phyloP scores from a whole-genome alignment of 306 rosid species.

The Vachellia pachyceras region DNA sequence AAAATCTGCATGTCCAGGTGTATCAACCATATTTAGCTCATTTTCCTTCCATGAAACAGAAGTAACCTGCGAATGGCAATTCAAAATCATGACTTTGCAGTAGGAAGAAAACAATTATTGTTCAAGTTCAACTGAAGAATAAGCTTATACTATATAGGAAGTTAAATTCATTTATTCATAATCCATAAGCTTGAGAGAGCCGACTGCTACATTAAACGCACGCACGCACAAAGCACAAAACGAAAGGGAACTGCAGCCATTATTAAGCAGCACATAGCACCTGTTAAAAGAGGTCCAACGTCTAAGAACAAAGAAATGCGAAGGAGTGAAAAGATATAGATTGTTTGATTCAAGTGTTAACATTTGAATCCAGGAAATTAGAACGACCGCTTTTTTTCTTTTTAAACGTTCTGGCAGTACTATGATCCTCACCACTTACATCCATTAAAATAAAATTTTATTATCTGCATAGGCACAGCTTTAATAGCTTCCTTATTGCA shows the following conservation, averaged over 20 bases:
- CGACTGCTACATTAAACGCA: background rate
- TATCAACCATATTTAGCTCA: conserved; percentile 96
- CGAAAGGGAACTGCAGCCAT: background rate
- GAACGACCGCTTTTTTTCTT: background rate
- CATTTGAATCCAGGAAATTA: background rate
- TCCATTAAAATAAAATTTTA: background rate
- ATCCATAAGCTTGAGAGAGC: background rate
- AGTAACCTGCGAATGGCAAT: conserved; percentile 63
- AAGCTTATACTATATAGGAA: conserved; percentile 5
- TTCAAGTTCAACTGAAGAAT: conserved; percentile 1
- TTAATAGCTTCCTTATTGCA: background rate
- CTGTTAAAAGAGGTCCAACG: background rate
- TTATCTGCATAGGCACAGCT: background rate
- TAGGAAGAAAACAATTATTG: background rate
- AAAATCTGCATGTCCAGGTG: conserved; percentile 98
- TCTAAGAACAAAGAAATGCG: background rate
- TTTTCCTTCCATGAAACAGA: conserved; percentile 83
- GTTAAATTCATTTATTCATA: background rate
- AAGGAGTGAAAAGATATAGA: background rate
- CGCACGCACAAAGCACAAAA: background rate
- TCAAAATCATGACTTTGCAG: background rate
- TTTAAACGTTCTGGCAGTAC: background rate
- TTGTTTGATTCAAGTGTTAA: background rate
- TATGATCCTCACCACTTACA: background rate
- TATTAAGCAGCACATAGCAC: background rate